Base-by-base conservation (phyloP, 192 early-diverging fungal species). In the Coemansia sp. region DNA sequence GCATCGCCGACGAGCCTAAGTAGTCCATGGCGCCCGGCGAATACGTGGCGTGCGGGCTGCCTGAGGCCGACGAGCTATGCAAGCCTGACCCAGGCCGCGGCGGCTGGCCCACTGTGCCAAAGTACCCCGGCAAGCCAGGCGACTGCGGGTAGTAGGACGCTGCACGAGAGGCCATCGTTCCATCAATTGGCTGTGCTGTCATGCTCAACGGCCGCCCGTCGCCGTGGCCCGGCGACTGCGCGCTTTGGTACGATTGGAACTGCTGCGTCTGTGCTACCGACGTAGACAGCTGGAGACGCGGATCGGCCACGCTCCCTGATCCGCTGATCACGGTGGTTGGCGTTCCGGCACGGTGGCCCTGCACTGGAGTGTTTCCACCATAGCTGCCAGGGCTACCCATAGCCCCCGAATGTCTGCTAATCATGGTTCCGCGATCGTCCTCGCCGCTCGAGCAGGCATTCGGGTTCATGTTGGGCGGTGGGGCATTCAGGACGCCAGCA, bases 401-500 rank as follows among this genome's bases (percentile, higher is more conserved):
- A 0, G 47, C 47, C 1, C 25, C 56, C 0, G 64, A 67, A 9
- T 51, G 47, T 4, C 64, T 44, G 48, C 47, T 61, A 14, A 47
- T 60, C 38, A 56, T 35, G 4, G 65, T 55, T 12, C 47, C 21
- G 4, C 65, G 57, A 20, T 68, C 65, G 25, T 61, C 65, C n/a
- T 60, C 57, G 21, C 49, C 41, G 48, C 53, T 68, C 17, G 65
- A 68, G 4, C 49, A 54, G 2, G 58, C 65, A 13, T 61, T 50
- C 10, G 48, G 53, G 40, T 68, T 68, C 65, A 68, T 68, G 31
- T 68, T 68, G 25, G 65, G 65, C 33, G 65, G 65, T 19, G 65
- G 65, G 0, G 65, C 65, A 34, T 68, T 60, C 3, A 68, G 58
- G 10, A 68, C 57, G 10, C 65, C 65, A 5, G 56, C 56, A 0